Evolutionary conservation across 306 rosid species (phyloP).

Genomic region (Adenanthera pavonina): DNA sequence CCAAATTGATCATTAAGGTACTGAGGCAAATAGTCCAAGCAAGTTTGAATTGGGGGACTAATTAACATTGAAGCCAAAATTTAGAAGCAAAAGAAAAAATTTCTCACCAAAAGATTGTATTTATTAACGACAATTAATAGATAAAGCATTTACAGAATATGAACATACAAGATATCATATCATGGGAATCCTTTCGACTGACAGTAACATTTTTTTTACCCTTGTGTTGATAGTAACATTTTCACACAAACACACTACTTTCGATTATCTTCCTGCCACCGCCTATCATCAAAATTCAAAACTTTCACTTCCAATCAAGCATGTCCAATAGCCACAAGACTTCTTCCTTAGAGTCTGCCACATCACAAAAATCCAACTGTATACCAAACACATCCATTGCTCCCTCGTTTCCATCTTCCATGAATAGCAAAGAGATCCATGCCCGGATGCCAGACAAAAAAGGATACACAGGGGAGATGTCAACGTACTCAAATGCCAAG

Average conservation of each 20-base stretch:
- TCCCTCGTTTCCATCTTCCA: constrained; percentile 72
- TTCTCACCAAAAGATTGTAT: neutral
- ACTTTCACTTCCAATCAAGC: constrained; percentile 93
- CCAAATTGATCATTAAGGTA: neutral
- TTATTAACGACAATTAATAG: constrained; percentile 12
- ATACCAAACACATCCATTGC: constrained; percentile 82
- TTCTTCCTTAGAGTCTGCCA: constrained; percentile 87
- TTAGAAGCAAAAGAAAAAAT: neutral
- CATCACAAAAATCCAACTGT: constrained; percentile 94
- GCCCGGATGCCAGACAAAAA: constrained; percentile 80
- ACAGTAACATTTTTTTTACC: neutral
- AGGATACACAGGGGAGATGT: constrained; percentile 77
- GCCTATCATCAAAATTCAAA: constrained; percentile 29
- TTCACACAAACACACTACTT: constrained; percentile 28
- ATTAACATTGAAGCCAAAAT: neutral
- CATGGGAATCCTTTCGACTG: constrained; percentile 9
- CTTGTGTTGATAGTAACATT: neutral
- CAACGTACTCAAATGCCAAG: constrained; percentile 86
- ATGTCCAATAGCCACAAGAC: constrained; percentile 89
- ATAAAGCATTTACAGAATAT: constrained; percentile 33
- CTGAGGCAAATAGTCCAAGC: neutral
- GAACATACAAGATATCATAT: constrained; percentile 20
- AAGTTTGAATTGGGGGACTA: neutral
- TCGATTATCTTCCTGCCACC: constrained; percentile 8
- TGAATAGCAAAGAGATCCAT: constrained; percentile 92